These are phyloP conservation scores for Solanum stenotomum DNA, from an alignment of 257 asterid species.

Conservation along the genomic window DNA sequence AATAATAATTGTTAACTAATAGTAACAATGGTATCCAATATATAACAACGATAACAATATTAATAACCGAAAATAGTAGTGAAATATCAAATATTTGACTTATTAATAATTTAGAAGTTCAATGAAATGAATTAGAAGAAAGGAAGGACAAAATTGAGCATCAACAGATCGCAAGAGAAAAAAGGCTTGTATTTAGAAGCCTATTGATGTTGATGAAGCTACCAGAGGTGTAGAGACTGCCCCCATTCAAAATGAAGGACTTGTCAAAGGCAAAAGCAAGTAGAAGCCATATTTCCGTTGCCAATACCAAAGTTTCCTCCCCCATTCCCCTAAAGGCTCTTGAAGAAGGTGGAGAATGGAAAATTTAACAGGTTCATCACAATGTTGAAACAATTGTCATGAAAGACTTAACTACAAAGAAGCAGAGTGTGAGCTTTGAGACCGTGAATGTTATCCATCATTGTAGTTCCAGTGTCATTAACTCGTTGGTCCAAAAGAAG, in stretches of 20 bases:
- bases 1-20: background rate
- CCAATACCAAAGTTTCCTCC: background rate
- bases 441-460: background rate
- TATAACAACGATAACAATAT: background rate
- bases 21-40: background rate
- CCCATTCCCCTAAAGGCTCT: background rate
- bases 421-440: background rate
- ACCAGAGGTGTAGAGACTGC: background rate
- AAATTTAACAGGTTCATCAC: background rate
- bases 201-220: background rate
- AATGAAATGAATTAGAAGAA: background rate
- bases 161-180: background rate
- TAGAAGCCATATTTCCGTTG: background rate
- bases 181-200: background rate
- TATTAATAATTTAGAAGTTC: background rate
- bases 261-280: background rate
- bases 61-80: background rate
- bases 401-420: background rate
- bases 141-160: background rate
- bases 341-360: background rate
- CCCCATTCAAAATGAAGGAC: background rate
- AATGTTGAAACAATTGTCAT: background rate
- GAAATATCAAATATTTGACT: background rate
- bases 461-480: background rate
- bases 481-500: background rate